Evolutionary conservation across 2,329 filamentous ascomycete genomes (phyloP), one percentile per base, ranked within the genome.

Genomic region (Pezicula carpinea): DNA sequence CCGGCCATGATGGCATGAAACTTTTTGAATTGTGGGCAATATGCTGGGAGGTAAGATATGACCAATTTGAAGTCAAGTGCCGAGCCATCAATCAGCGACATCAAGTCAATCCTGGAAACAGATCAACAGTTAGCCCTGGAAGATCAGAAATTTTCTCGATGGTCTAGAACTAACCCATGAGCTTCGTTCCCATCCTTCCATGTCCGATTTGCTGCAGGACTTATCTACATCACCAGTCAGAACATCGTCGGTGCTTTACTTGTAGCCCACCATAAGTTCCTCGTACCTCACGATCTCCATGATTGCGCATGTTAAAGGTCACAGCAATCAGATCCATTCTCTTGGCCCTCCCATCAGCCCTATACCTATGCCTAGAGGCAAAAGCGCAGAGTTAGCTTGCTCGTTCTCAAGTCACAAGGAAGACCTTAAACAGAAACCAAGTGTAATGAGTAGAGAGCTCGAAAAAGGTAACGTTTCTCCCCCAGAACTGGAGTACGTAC

Each of bases 261-360:
- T n/a, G n/a, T n/a, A n/a, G n/a, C n/a, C n/a, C 4, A 18, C 5
- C 8, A 22, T 6, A 18, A 10, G 3, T n/a, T 17, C 6, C 13
- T 21, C 44, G 42, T 39, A 53, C 53, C 22, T 47, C 46, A n/a
- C 50, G 53, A 15, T 45, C 48, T 26, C 51, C 53, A 47, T 55
- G 50, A 45, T 55, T 55, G 13, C 53, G 53, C 53, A 55, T 55
- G 38, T 55, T 41, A 42, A 55, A 51, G 14, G 53, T 53, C 6
- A 55, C 48, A 15, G 53, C 53, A 40, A 55, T 55, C 33, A 51
- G 15, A 39, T 51, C 46, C 17, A 41, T 21, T 21, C n/a, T 49
- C 39, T 53, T 53, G 19, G 39, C 39, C 17, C 40, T 45, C 15
- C 42, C 47, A 48, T 53, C 50, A 13, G 13, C 44, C 31, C 50